Evolutionary conservation across 2,329 filamentous ascomycete genomes (phyloP).

Genomic region (Curvularia hawaiiensis): DNA sequence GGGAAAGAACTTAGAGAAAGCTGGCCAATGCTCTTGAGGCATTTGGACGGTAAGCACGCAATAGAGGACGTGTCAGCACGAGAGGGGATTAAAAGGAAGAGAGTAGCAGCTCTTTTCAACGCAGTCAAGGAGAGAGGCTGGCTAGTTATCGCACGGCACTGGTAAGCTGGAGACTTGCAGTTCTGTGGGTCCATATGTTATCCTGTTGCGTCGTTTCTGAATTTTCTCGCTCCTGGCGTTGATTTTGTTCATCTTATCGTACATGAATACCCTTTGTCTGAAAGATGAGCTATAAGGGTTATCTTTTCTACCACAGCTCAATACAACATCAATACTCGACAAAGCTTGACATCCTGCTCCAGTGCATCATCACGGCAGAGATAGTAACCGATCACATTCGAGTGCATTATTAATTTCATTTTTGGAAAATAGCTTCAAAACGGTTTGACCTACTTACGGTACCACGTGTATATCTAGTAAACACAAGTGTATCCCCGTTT

Average conservation of each 20-base stretch:
- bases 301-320: not conserved
- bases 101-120: constrained; percentile 57
- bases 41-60: constrained; percentile 85
- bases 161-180: constrained; percentile 28
- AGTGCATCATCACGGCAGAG: not conserved
- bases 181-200: not conserved
- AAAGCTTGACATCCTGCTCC: not conserved
- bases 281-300: not conserved
- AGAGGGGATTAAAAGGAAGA: constrained; percentile 84
- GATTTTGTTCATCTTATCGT: not conserved
- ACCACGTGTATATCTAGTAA: too few species aligned
- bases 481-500: too few species aligned
- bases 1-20: constrained; percentile 58
- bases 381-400: too few species aligned
- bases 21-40: constrained; percentile 78
- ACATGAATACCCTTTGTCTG: not conserved
- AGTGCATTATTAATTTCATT: too few species aligned
- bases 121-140: constrained; percentile 75
- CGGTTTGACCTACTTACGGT: too few species aligned
- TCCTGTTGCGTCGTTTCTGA: not conserved
- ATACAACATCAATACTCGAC: not conserved
- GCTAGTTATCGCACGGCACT: constrained; percentile 49
- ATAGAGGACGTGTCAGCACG: constrained; percentile 86
- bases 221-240: not conserved
- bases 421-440: too few species aligned